Base-by-base conservation (phyloP, 2,329 filamentous ascomycete species). In the Monilinia aucupariae region DNA sequence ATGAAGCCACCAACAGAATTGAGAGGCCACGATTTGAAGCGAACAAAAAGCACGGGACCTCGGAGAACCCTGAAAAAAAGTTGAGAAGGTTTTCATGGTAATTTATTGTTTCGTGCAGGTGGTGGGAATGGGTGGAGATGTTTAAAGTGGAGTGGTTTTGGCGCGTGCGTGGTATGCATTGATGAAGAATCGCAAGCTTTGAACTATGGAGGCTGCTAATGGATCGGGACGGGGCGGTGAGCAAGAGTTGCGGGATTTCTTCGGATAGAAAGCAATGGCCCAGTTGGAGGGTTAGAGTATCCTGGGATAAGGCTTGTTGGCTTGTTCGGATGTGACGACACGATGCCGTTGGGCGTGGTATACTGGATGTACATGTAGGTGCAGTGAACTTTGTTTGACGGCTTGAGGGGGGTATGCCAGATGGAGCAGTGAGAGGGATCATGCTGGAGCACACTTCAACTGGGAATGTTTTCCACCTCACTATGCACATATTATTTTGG, bases 71-170 rank as follows among this genome's bases (percentile, higher is more conserved):
- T 47, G 53, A n/a, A 47, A 34, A 10, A 55, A 32, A 53, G n/a
- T 32, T 17, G 50, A 53, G 50, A 9, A 39, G 17, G 10, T 20
- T 22, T 43, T 22, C 54, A 41, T 27, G 54, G 54, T n/a, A 47
- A 47, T 34, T 47, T 34, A 47, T 25, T 58, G 41, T 58, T 47
- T 58, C 41, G 30, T 58, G 27, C 41, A 58, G 54, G 30, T 27
- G 41, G 54, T 34, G 27, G 54, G 25, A 7, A 17, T 47, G 30
- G 13, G n/a, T 47, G 27, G 41, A 58, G 27, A 30, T 22, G 9
- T 45, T 32, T 58, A 37, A 34, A 47, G 30, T 47, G 41, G 52
- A 55, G 25, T n/a, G 25, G 25, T 13, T 15, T 22, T 47, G 41
- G 27, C 34, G 34, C 41, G 41, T 58, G n/a, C 30, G n/a, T 47